phyloP scores from a whole-genome alignment of 306 rosid species.

The Cucumis melo region DNA sequence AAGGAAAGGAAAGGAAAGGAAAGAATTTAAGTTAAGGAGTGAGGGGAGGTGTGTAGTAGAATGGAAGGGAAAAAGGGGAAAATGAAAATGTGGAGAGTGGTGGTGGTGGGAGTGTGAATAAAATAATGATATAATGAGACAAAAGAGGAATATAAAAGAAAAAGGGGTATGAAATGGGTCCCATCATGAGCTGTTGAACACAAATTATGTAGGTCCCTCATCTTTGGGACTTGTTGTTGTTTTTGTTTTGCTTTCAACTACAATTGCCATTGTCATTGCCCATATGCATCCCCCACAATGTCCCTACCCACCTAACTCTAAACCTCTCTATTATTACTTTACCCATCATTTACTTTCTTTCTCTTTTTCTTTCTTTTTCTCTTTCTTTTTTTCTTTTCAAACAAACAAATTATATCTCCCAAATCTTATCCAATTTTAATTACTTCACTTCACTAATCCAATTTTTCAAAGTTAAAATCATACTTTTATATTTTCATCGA shows the following conservation, averaged over 20 bases:
- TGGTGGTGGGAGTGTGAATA: not conserved
- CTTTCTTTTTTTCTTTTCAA: rapidly evolving
- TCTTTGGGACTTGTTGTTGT: not conserved
- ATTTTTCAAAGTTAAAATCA: too few relatives aligned
- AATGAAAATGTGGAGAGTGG: not conserved
- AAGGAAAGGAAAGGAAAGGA: not conserved
- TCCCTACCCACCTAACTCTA: too few relatives aligned
- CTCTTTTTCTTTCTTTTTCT: too few relatives aligned
- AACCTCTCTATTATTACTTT: not conserved
- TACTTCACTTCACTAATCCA: too few relatives aligned
- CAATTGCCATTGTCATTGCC: too few relatives aligned
- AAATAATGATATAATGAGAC: not conserved
- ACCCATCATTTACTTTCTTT: not conserved
- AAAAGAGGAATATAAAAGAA: not conserved
- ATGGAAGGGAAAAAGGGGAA: not conserved
- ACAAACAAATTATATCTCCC: too few relatives aligned
- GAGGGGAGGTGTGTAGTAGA: not conserved
- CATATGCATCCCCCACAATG: too few relatives aligned
- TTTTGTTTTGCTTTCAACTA: not conserved
- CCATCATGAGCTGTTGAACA: not conserved
- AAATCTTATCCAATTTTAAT: too few relatives aligned
- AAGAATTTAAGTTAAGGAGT: not conserved
- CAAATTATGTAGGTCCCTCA: not conserved
- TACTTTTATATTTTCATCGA: too few relatives aligned
- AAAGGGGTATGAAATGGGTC: not conserved